phyloP scores from a whole-genome alignment of 2,329 filamentous ascomycete species.

The Pseudodiploospora longispora region DNA sequence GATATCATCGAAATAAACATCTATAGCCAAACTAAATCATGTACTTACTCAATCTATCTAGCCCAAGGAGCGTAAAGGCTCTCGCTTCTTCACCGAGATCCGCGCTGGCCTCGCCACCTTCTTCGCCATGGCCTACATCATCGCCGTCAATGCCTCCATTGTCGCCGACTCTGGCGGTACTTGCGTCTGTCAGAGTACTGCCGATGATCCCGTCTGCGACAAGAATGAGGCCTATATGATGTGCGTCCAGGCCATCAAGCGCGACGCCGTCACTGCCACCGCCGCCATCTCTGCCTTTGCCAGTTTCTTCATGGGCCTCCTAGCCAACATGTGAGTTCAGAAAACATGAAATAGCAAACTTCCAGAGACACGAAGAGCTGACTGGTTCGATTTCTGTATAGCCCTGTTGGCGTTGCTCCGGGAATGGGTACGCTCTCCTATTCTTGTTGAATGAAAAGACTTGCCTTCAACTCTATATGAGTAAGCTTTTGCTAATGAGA shows the following conservation, averaged over 20 bases:
- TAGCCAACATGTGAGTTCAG: slow-evolving; percentile 59
- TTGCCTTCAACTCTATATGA: not conserved
- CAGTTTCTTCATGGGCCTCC: slow-evolving; percentile 75
- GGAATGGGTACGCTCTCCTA: slow-evolving; percentile 30
- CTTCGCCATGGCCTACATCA: slow-evolving; percentile 53
- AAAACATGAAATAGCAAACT: not conserved
- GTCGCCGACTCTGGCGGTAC: slow-evolving; percentile 62
- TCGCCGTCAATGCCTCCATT: slow-evolving; percentile 45
- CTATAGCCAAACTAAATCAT: not conserved
- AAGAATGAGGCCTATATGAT: slow-evolving; percentile 51
- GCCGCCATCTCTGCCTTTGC: slow-evolving; percentile 73
- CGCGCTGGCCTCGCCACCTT: slow-evolving; percentile 77
- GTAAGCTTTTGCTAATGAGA: slow-evolving; percentile 3
- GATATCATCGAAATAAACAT: not conserved
- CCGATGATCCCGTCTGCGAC: slow-evolving; percentile 44
- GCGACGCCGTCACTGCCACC: slow-evolving; percentile 77
- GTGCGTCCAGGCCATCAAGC: slow-evolving; percentile 58
- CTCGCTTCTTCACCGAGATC: slow-evolving; percentile 75
- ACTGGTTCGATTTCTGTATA: not conserved
- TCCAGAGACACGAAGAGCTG: not conserved
- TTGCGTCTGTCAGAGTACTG: slow-evolving; percentile 57
- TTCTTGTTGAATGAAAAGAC: not conserved
- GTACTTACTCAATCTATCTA: slow-evolving; percentile 20
- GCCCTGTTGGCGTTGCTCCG: slow-evolving; percentile 31
- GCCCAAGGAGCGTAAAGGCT: slow-evolving; percentile 64